Evolutionary conservation across 805 yeast species (phyloP), one percentile per base, ranked within the genome.

Genomic region (Yarrowia sp.): DNA sequence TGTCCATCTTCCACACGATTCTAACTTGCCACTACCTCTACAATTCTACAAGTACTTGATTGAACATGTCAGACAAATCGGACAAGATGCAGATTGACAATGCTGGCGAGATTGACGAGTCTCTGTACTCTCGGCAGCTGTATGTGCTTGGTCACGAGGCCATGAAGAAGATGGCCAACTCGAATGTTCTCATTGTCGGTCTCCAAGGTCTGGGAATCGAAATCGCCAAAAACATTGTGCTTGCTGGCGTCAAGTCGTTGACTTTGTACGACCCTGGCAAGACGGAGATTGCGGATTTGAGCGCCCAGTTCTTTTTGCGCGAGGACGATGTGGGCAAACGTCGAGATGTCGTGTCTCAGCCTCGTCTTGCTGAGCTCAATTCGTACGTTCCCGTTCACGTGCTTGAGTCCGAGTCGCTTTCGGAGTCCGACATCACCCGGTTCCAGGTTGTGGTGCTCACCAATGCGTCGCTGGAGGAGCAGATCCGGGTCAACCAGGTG

Each of bases 61-160:
- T n/a, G 32, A 45, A 12, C 35, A 53, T 53, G 64, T 42, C 64
- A 12, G 64, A 56, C 49, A 56, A 56, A 42, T 41, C 56, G 40
- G 70, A 69, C 56, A 52, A 68, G 53, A 77, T 77, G 78, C 77
- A 76, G 56, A 73, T 77, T 22, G 79, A 77, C 61, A 69, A 71
- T 26, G 74, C 72, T 36, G 75, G 72, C 35, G 74, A 86, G 70
- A 94, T 95, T 75, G 99, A 95, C 78, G 99, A 95, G 83, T 84
- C 96, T 70, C 85, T 95, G 73, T 95, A 95, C 84, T 93, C 98
- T 48, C 91, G 99, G 79, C 99, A 95, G 81, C 86, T 95, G 79
- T 79, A 94, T 75, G 99, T 95, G 66, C 81, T 95, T 72, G 99
- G 99, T 71, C 92, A 91, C 75, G 99, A 95, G 73, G 99, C 99